A percentile compares a stretch with the other conserved stretches of the same genome.
These are phyloP conservation scores for Alternaria arborescens DNA, from an alignment of 2,329 filamentous ascomycete species.

Conservation along the genomic window DNA sequence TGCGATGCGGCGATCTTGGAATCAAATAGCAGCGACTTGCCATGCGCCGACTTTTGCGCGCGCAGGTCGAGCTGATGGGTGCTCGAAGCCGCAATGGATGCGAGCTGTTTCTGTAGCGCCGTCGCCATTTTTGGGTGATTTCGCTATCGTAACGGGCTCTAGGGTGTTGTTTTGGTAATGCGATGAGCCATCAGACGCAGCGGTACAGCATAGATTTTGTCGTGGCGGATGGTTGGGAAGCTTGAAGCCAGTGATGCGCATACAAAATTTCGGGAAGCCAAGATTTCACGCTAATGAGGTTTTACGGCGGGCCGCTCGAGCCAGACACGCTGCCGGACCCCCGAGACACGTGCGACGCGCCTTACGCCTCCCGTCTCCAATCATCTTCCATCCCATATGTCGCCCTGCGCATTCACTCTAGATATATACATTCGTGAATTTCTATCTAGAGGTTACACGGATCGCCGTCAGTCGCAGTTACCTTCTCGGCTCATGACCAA, in stretches of 20 bases:
- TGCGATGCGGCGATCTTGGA: slow-evolving; percentile 83
- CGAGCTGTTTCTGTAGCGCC: slow-evolving; percentile 90
- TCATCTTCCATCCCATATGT: background rate
- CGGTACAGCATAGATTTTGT: slow-evolving; percentile 26
- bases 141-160: background rate
- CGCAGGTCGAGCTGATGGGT: slow-evolving; percentile 92
- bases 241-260: slow-evolving; percentile 13
- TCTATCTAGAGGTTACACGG: background rate
- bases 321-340: slow-evolving; percentile 15
- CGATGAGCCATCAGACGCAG: slow-evolving; percentile 38
- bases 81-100: slow-evolving; percentile 87
- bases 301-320: slow-evolving; percentile 21
- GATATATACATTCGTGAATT: background rate
- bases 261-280: slow-evolving; percentile 28
- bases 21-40: slow-evolving; percentile 95
- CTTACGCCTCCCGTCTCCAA: slow-evolving; percentile 14
- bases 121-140: slow-evolving; percentile 67
- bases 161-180: background rate
- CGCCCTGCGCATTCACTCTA: background rate
- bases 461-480: background rate
- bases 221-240: slow-evolving; percentile 23
- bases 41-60: slow-evolving; percentile 89
- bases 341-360: slow-evolving; percentile 20
- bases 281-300: slow-evolving; percentile 34
- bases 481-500: background rate